Conservation (phyloP, 768 basidiomycete species). For the Crucibulum laeve region DNA sequence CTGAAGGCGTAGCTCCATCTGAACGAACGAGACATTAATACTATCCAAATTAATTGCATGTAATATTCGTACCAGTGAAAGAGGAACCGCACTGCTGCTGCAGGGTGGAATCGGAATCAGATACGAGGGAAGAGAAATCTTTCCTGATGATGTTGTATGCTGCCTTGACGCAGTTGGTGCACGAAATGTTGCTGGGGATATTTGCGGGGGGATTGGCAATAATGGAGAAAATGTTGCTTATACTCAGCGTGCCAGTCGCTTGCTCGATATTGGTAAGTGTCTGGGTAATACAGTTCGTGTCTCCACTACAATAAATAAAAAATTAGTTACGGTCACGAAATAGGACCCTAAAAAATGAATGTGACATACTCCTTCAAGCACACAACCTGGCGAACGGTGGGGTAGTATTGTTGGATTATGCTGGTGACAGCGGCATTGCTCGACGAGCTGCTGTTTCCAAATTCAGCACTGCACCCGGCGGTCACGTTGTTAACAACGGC, state of each 20-base stretch:
- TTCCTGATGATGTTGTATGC: constrained; percentile 38
- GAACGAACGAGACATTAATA: constrained; percentile 1
- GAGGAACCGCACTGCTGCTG: constrained; percentile 42
- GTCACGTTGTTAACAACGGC: constrained; percentile 51
- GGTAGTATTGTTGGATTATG: constrained; percentile 50
- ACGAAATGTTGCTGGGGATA: constrained; percentile 35
- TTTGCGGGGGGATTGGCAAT: constrained; percentile 8
- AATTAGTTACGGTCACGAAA: constrained; percentile 1
- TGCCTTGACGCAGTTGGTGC: constrained; percentile 51
- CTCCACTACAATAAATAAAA: constrained; percentile 19
- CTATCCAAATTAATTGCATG: not conserved
- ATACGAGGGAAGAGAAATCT: constrained; percentile 28
- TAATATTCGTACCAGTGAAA: constrained; percentile 41
- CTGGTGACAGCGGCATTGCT: constrained; percentile 22
- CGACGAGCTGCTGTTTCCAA: constrained; percentile 24
- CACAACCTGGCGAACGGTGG: constrained; percentile 45
- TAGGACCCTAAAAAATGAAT: not conserved
- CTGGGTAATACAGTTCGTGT: constrained; percentile 51
- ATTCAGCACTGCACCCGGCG: constrained; percentile 36
- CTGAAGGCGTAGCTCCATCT: constrained; percentile 35
- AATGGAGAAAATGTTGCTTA: constrained; percentile 23
- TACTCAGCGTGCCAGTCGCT: constrained; percentile 28
- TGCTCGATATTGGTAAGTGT: constrained; percentile 48
- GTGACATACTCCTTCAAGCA: constrained; percentile 65
- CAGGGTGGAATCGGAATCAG: constrained; percentile 20